Conservation (phyloP, 148 eudicot species). For the Vaccinium macrocarpon region DNA sequence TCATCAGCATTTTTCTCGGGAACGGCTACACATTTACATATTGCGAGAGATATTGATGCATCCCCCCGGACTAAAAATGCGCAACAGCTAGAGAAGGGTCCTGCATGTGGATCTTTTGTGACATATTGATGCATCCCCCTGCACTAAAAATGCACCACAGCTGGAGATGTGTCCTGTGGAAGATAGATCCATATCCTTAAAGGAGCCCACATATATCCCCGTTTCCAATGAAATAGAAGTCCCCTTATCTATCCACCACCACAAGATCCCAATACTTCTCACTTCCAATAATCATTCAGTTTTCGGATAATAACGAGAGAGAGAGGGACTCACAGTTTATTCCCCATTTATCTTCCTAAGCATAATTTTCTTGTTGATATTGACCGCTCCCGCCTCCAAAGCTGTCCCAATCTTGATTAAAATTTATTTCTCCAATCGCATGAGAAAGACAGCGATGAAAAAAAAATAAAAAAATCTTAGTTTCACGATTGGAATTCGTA, state of each 20-base stretch:
- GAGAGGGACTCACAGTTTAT: neutral
- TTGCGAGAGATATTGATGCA: too few relatives aligned
- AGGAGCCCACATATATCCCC: neutral
- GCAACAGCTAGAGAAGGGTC: too few relatives aligned
- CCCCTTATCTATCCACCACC: slow-evolving; percentile 8
- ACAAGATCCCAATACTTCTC: neutral
- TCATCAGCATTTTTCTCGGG: too few relatives aligned
- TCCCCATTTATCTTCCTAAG: neutral
- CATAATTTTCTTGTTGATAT: neutral
- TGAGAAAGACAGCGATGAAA: too few relatives aligned
- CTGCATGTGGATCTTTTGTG: too few relatives aligned
- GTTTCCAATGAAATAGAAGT: neutral
- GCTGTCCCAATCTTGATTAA: neutral
- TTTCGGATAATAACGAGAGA: neutral
- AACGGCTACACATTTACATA: too few relatives aligned
- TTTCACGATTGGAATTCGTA: too few relatives aligned
- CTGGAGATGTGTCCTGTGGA: neutral
- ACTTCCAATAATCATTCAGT: neutral
- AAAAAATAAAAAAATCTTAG: too few relatives aligned
- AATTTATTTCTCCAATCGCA: too few relatives aligned
- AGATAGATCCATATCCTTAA: neutral
- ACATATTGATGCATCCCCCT: neutral
- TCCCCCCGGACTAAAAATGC: too few relatives aligned
- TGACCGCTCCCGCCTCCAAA: neutral
- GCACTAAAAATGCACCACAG: neutral